Evolutionary conservation across 2,329 filamentous ascomycete species (phyloP).

Genomic region (Aspergillus costaricaensis): DNA sequence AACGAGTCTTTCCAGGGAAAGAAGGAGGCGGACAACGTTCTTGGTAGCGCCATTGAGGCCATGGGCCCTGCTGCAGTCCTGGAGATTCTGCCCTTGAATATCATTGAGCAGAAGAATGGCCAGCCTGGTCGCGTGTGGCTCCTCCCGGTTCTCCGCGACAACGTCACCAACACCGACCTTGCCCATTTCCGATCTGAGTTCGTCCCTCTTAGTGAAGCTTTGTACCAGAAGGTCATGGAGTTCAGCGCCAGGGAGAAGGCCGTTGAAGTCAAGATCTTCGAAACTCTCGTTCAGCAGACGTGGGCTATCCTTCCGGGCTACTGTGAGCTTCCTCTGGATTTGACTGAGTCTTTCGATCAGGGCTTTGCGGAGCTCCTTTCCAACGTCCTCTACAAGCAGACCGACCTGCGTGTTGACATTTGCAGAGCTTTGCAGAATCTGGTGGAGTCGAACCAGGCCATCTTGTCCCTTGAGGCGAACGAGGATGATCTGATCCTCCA

Average conservation of each 20-base stretch:
- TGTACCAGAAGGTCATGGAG: slow-evolving; percentile 86
- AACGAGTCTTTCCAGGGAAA: slow-evolving; percentile 90
- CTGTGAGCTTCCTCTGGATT: slow-evolving; percentile 85
- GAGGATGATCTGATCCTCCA: slow-evolving; percentile 75
- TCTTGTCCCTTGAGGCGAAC: slow-evolving; percentile 68
- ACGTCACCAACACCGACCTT: slow-evolving; percentile 83
- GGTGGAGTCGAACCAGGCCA: slow-evolving; percentile 87
- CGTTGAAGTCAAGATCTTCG: slow-evolving; percentile 96
- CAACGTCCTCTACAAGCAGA: slow-evolving; percentile 89
- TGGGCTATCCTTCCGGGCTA: slow-evolving; percentile 95
- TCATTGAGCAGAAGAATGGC: slow-evolving; percentile 72
- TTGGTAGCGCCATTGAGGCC: slow-evolving; percentile 82
- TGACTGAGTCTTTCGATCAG: slow-evolving; percentile 77
- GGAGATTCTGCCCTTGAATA: slow-evolving; percentile 79
- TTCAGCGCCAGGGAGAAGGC: slow-evolving; percentile 83
- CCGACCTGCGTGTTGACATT: slow-evolving; percentile 81
- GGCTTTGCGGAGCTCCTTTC: slow-evolving; percentile 85
- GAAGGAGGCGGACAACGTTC: slow-evolving; percentile 88
- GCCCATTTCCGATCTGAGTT: slow-evolving; percentile 83
- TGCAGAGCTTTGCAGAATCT: slow-evolving; percentile 83
- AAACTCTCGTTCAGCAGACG: slow-evolving; percentile 91
- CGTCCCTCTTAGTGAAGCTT: slow-evolving; percentile 81
- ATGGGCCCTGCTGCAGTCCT: slow-evolving; percentile 89
- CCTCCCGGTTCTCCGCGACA: slow-evolving; percentile 85
- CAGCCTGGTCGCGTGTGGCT: slow-evolving; percentile 91